A percentile compares a stretch with the other conserved stretches of the same genome.
phyloP scores from a whole-genome alignment of 78 protist species.

The Mantamonas sphyraenae region DNA sequence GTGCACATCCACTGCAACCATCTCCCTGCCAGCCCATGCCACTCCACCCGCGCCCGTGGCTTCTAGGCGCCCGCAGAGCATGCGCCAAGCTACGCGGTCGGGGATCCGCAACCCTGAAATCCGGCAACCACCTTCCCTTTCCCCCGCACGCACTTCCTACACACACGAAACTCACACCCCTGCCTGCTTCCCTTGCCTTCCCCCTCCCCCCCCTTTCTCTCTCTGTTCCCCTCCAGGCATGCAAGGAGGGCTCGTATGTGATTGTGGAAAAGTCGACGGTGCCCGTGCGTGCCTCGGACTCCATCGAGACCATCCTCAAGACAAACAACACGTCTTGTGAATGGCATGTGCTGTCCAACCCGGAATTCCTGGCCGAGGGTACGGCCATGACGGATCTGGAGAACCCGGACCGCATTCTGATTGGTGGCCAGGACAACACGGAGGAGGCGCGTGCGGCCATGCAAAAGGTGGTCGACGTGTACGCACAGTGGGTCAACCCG shows the following conservation, averaged over 20 bases:
- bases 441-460: slow-evolving; percentile 23
- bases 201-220: neutral
- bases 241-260: slow-evolving; percentile 44
- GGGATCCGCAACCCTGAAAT: no score
- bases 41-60: neutral
- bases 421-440: slow-evolving; percentile 66
- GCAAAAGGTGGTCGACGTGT: neutral
- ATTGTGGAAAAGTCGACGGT: slow-evolving; percentile 88
- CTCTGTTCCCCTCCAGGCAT: neutral
- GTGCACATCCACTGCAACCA: no score
- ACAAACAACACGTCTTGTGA: slow-evolving; percentile 8
- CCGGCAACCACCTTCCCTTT: no score
- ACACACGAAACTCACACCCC: no score
- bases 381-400: slow-evolving; percentile 75
- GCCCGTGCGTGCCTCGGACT: slow-evolving; percentile 62
- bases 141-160: no score
- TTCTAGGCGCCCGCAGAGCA: no score
- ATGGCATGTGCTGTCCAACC: slow-evolving; percentile 80
- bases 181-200: neutral
- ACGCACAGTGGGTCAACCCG: slow-evolving; percentile 65
- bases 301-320: slow-evolving; percentile 29
- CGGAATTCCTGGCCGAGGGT: slow-evolving; percentile 93
- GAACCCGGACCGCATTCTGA: slow-evolving; percentile 89
- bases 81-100: no score
- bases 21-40: neutral